Conservation (phyloP, 805 yeast species). For the Yamadazyma tumulicola region DNA sequence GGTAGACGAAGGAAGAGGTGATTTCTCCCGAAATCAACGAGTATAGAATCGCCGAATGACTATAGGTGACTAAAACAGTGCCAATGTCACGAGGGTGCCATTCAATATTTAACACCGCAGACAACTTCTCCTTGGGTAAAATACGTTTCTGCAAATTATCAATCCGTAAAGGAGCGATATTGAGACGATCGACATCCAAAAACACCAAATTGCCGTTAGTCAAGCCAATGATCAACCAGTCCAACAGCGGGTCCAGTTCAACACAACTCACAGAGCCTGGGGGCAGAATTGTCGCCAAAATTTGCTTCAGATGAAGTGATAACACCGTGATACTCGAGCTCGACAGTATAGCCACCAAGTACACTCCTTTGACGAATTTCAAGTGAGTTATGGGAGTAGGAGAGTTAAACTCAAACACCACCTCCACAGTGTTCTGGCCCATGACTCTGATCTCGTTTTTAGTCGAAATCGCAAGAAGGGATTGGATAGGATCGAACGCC, state of each 20-base stretch:
- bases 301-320: conserved; percentile 61
- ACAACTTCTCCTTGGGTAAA: conserved; percentile 53
- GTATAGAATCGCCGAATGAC: conserved; percentile 64
- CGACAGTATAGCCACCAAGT: conserved; percentile 67
- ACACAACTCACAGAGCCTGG: conserved; percentile 66
- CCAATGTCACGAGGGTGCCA: conserved; percentile 93
- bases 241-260: conserved; percentile 82
- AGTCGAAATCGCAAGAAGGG: conserved; percentile 79
- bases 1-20: conserved; percentile 57
- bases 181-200: conserved; percentile 79
- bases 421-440: conserved; percentile 81
- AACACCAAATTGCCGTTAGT: conserved; percentile 68
- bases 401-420: conserved; percentile 52
- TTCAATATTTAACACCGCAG: conserved; percentile 64
- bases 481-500: conserved; percentile 87
- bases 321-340: conserved; percentile 58
- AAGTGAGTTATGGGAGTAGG: conserved; percentile 51
- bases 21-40: conserved; percentile 59
- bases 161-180: conserved; percentile 59
- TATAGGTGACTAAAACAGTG: conserved; percentile 67
- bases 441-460: conserved; percentile 72
- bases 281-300: conserved; percentile 58
- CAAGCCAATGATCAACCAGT: conserved; percentile 80
- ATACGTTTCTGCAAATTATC: conserved; percentile 65
- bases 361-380: conserved; percentile 74